These are phyloP conservation scores for Salvia rosmarinus DNA, from an alignment of 257 asterid species.

Conservation along the genomic window DNA sequence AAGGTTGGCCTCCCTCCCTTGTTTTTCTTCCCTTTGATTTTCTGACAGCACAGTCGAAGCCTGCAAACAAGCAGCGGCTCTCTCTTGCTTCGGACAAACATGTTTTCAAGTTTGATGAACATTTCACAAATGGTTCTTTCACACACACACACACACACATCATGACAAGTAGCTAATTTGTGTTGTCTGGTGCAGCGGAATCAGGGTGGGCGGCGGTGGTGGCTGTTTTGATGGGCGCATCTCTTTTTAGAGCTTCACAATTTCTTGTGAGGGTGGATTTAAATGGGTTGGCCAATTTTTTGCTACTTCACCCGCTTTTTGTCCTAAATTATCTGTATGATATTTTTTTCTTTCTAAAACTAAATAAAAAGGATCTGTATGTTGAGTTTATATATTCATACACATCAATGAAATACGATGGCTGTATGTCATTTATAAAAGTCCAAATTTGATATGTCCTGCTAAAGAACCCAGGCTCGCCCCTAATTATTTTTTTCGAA, in stretches of 20 bases:
- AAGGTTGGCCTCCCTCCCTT: conserved; percentile 48
- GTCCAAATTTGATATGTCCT: background rate
- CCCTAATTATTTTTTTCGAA: too few species aligned
- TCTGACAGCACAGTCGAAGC: background rate
- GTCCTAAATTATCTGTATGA: background rate
- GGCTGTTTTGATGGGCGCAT: conserved; percentile 49
- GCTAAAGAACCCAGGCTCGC: background rate
- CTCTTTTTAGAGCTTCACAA: background rate
- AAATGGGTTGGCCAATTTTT: conserved; percentile 19
- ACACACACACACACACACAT: background rate
- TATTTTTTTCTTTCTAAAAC: too few species aligned
- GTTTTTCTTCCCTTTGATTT: background rate
- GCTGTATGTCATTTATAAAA: background rate
- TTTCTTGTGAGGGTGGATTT: background rate
- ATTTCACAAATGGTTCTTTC: background rate
- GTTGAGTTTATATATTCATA: background rate
- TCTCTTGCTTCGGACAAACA: background rate
- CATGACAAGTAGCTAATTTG: background rate
- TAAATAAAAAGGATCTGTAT: background rate
- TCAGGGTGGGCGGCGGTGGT: conserved; percentile 55
- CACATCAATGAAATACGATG: background rate
- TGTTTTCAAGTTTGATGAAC: background rate
- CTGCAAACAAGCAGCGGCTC: background rate
- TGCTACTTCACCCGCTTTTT: conserved; percentile 22
- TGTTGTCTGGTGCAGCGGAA: conserved; percentile 46